Evolutionary conservation across 1,284 basidiomycete species (phyloP), one percentile per base, ranked within the genome.

Genomic region (Irpex rosettiformis): DNA sequence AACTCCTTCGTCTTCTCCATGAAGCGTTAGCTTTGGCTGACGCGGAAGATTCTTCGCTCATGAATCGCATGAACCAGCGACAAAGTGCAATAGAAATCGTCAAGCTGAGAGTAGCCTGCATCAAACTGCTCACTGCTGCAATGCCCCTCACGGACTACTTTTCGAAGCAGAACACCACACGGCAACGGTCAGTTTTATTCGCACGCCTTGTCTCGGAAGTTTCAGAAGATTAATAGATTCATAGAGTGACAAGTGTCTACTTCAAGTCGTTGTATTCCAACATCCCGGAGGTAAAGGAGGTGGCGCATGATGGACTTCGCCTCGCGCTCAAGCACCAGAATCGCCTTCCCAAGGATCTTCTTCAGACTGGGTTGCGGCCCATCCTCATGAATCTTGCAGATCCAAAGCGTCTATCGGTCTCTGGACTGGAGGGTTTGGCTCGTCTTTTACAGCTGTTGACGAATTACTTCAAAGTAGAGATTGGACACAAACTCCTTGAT

Each of bases 401-500:
- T 73, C 92, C 96, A 43, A 95, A 96, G 70, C 87, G 94, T 28
- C 81, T 99, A 28, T 96, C 94, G 3, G 91, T 98, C n/a, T 86
- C 93, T 4, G 96, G 96, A 18, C 77, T 99, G 52, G 94, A 98
- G 71, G 97, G 98, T 3, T 79, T 99, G 24, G 96, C 97, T 11
- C 87, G 96, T n/a, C 82, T 99, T 60, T 78, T 99, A 54, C 94
- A 98, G 72, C 82, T 99, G 5, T 77, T 99, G 58, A 98, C 96
- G 52, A 98, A 97, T 72, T 99, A 99, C 76, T 99, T 99, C 88
- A 99, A 99, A 73, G 96, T 99, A 47, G 97, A 99, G 77, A 99
- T 99, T 65, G 98, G 97, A 7, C 88, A 93, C 73, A 99, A 99
- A 76, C 84, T 99, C 6, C 80, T 99, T 16, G 96, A 98, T 68